These are phyloP conservation scores for Microsporum audouinii DNA, from an alignment of 2,329 filamentous ascomycete genomes.

Conservation along the genomic window DNA sequence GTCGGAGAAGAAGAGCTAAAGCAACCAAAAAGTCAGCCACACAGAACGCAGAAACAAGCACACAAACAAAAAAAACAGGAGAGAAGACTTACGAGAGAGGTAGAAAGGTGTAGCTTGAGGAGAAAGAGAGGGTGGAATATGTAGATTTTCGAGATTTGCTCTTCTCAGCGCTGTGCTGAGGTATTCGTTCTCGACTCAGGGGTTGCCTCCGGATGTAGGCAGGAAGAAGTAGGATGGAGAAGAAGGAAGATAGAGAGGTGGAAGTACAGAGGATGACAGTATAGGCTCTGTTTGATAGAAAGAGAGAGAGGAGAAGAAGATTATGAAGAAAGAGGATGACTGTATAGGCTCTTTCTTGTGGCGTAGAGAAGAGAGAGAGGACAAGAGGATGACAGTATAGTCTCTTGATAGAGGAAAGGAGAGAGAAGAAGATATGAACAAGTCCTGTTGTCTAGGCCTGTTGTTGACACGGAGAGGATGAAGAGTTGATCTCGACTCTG, in stretches of 20 bases:
- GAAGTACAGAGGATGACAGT: conserved; percentile 1
- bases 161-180: background rate
- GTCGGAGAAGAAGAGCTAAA: conserved; percentile 3
- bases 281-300: background rate
- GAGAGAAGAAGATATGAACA: conserved; percentile 13
- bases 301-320: background rate
- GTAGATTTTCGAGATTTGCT: background rate
- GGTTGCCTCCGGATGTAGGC: background rate
- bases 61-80: background rate
- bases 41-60: conserved; percentile 1
- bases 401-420: conserved; percentile 17
- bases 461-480: background rate
- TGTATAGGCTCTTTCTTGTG: background rate
- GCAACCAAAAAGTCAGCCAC: background rate
- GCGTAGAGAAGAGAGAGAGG: background rate
- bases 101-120: background rate
- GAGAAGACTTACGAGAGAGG: background rate
- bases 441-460: conserved; percentile 1
- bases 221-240: background rate
- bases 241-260: background rate
- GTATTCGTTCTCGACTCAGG: background rate
- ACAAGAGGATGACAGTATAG: conserved; percentile 19
- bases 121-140: background rate
- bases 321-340: background rate
- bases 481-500: background rate